These are phyloP conservation scores for Trichophyton rubrum DNA, from an alignment of 2,329 filamentous ascomycete genomes.

Conservation along the genomic window DNA sequence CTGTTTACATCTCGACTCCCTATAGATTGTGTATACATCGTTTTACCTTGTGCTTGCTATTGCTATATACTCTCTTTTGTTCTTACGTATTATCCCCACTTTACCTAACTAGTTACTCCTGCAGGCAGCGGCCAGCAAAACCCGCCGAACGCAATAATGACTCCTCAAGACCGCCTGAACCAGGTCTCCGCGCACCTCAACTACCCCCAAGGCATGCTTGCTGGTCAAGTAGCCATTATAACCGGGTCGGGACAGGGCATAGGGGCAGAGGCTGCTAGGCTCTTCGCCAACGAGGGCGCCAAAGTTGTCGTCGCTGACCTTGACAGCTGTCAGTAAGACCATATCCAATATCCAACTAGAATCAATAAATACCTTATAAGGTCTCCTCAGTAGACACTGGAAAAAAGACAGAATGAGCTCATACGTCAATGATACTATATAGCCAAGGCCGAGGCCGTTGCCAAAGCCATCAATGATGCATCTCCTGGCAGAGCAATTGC, in stretches of 20 bases:
- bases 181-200: conserved; percentile 71
- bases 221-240: conserved; percentile 73
- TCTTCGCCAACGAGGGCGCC: conserved; percentile 81
- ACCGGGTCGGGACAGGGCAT: conserved; percentile 81
- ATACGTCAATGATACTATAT: conserved; percentile 6
- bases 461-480: conserved; percentile 53
- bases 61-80: background rate
- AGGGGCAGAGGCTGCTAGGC: conserved; percentile 65
- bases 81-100: background rate
- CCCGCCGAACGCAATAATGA: conserved; percentile 19
- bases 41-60: background rate
- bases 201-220: conserved; percentile 66
- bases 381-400: background rate
- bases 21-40: background rate
- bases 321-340: conserved; percentile 46
- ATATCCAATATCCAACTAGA: background rate
- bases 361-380: background rate
- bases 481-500: conserved; percentile 55
- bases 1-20: background rate
- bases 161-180: conserved; percentile 45
- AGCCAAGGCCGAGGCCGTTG: conserved; percentile 59
- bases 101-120: background rate
- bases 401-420: background rate
- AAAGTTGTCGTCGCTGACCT: conserved; percentile 77
- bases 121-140: background rate